Evolutionary conservation across 805 yeast genomes (phyloP).

Genomic region (Kazachstania bromeliacearum): DNA sequence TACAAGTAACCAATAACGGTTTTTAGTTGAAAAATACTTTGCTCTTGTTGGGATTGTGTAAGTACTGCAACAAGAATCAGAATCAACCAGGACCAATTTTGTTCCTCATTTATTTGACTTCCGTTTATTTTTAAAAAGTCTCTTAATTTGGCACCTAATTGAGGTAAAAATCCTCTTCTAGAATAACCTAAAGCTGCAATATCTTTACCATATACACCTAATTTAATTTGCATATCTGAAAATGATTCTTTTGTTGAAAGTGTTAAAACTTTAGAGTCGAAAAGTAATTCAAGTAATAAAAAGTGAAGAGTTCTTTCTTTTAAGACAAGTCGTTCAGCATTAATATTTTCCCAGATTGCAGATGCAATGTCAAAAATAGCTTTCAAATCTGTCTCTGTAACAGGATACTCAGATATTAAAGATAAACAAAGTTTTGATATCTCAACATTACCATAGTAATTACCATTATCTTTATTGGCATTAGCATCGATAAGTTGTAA

Average conservation of each 20-base stretch:
- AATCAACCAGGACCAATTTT: slow-evolving; percentile 49
- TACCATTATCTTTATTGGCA: slow-evolving; percentile 20
- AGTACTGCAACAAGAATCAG: slow-evolving; percentile 38
- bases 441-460: slow-evolving; percentile 18
- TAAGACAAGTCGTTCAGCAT: slow-evolving; percentile 50
- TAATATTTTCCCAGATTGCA: slow-evolving; percentile 49
- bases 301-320: slow-evolving; percentile 59
- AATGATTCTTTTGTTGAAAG: slow-evolving; percentile 29
- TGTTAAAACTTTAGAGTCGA: slow-evolving; percentile 34
- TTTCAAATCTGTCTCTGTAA: slow-evolving; percentile 1
- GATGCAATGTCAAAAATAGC: slow-evolving; percentile 30
- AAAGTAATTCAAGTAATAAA: slow-evolving; percentile 41
- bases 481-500: slow-evolving; percentile 14
- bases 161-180: slow-evolving; percentile 61
- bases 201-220: slow-evolving; percentile 28
- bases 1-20: slow-evolving; percentile 43
- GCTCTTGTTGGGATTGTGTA: slow-evolving; percentile 43
- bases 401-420: slow-evolving; percentile 2
- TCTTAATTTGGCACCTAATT: slow-evolving; percentile 40
- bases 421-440: slow-evolving; percentile 13
- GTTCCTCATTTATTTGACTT: neutral
- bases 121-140: slow-evolving; percentile 32
- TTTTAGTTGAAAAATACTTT: slow-evolving; percentile 52
- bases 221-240: slow-evolving; percentile 9
- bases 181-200: slow-evolving; percentile 44